Evolutionary conservation across 768 basidiomycete genomes (phyloP).

Genomic region (Mycena albidolilacea): DNA sequence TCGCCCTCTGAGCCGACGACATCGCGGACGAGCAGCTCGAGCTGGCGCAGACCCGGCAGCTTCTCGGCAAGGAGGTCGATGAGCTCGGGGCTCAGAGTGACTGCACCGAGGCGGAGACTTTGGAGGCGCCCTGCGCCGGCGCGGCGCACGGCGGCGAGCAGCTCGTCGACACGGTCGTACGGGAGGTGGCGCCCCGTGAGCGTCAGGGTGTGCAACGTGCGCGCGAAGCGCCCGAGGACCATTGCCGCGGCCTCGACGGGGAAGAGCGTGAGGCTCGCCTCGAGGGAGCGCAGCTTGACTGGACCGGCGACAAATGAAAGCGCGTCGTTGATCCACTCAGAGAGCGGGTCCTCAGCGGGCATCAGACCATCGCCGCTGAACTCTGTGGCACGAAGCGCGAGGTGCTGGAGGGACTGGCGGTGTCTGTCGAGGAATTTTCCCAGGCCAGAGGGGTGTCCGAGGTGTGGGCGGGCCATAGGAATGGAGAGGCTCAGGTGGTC

Average conservation of each 20-base stretch:
- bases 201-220: conserved; percentile 52
- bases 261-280: conserved; percentile 54
- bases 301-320: conserved; percentile 45
- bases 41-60: conserved; percentile 51
- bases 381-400: conserved; percentile 60
- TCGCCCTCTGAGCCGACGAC: conserved; percentile 51
- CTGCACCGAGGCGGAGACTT: conserved; percentile 56
- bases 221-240: conserved; percentile 52
- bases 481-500: conserved; percentile 57
- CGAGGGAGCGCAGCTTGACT: conserved; percentile 49
- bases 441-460: conserved; percentile 58
- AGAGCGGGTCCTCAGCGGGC: conserved; percentile 50
- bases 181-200: conserved; percentile 58
- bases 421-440: conserved; percentile 55
- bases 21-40: conserved; percentile 58
- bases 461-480: conserved; percentile 56
- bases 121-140: conserved; percentile 44
- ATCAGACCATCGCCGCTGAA: conserved; percentile 52
- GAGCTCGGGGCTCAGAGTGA: conserved; percentile 59
- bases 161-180: conserved; percentile 52
- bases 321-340: conserved; percentile 54
- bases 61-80: conserved; percentile 57
- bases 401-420: conserved; percentile 50
- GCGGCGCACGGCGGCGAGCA: conserved; percentile 45
- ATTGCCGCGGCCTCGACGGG: conserved; percentile 53